These are phyloP conservation scores for Naganishia liquefaciens DNA, from an alignment of 1,284 basidiomycete species.

Conservation along the genomic window DNA sequence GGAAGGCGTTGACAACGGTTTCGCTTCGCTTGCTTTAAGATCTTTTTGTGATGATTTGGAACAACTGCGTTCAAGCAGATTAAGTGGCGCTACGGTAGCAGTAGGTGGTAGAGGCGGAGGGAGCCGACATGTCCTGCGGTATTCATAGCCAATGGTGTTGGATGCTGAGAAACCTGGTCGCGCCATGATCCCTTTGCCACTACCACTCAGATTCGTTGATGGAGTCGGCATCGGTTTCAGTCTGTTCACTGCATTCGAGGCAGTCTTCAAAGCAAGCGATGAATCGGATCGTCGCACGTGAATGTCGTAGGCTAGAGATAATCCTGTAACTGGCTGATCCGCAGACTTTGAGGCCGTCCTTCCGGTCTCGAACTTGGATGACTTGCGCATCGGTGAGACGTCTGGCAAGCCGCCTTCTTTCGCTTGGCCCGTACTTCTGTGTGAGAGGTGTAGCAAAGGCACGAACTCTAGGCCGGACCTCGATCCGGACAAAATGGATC, in stretches of 20 bases:
- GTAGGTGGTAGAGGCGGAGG: neutral
- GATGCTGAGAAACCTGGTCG: neutral
- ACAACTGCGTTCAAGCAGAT: neutral
- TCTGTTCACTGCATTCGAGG: neutral
- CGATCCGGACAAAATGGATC: neutral
- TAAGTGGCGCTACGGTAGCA: neutral
- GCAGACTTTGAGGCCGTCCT: neutral
- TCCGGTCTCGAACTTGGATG: too few species aligned
- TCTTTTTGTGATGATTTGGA: too few species aligned
- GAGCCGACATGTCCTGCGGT: neutral
- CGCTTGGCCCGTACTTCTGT: too few species aligned
- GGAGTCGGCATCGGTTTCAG: neutral
- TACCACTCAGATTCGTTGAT: neutral
- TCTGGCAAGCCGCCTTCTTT: too few species aligned
- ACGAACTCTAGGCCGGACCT: too few species aligned
- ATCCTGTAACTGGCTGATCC: neutral
- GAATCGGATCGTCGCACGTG: constrained; percentile 21
- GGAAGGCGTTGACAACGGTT: constrained; percentile 3
- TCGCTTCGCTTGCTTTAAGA: too few species aligned
- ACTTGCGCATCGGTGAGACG: too few species aligned
- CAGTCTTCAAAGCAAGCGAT: neutral
- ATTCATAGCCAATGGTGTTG: neutral
- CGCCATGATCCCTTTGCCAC: neutral
- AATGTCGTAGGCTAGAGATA: constrained; percentile 18
- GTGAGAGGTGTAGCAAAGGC: too few species aligned